These are phyloP conservation scores for Pseudogymnoascus sp. DNA, from an alignment of 2,329 filamentous ascomycete species.

Conservation along the genomic window DNA sequence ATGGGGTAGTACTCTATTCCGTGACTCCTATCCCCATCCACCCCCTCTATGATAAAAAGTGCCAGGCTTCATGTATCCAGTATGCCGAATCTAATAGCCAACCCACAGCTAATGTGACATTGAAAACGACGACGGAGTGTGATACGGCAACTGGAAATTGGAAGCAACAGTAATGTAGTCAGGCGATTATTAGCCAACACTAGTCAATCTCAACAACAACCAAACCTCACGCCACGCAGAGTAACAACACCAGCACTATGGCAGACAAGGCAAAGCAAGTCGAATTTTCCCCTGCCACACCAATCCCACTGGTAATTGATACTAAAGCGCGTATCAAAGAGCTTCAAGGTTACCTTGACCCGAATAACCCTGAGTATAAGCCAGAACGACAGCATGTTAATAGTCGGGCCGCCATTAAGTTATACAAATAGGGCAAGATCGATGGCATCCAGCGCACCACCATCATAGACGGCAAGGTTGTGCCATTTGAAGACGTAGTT, in stretches of 20 bases:
- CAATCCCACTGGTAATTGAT: not conserved
- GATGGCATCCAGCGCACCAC: not conserved
- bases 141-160: too few relatives aligned
- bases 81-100: not conserved
- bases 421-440: not conserved
- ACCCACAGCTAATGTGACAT: not conserved
- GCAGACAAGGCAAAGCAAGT: not conserved
- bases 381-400: not conserved
- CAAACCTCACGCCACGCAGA: not conserved
- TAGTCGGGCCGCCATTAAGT: not conserved
- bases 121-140: too few relatives aligned
- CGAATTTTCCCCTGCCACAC: not conserved
- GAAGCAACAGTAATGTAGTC: not conserved
- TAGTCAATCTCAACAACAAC: not conserved
- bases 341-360: not conserved
- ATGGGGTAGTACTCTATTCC: not conserved
- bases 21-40: not conserved
- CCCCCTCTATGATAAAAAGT: not conserved
- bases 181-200: not conserved
- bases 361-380: not conserved
- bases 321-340: not conserved
- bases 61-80: not conserved
- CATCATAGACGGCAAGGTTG: not conserved
- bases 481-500: not conserved
- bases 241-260: not conserved